These are phyloP conservation scores for Fusarium lyarnte DNA, from an alignment of 2,329 filamentous ascomycete genomes.

Conservation along the genomic window DNA sequence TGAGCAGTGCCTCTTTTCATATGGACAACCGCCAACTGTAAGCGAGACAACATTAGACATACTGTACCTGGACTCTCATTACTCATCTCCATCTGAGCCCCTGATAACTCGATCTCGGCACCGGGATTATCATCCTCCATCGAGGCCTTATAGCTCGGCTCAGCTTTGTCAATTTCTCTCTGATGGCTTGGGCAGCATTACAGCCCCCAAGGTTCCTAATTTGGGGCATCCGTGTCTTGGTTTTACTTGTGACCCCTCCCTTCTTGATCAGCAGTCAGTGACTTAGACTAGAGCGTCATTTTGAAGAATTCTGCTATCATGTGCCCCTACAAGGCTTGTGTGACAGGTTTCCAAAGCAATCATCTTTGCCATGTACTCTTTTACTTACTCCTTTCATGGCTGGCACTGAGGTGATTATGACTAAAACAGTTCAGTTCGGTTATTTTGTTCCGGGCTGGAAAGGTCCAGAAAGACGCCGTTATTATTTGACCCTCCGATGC, in stretches of 20 bases:
- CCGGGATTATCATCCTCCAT: slow-evolving; percentile 21
- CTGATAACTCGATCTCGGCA: slow-evolving; percentile 2
- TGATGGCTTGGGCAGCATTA: slow-evolving; percentile 23
- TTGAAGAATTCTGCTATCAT: slow-evolving; percentile 19
- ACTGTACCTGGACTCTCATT: background rate
- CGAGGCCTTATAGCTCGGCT: slow-evolving; percentile 10
- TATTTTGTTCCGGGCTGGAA: background rate
- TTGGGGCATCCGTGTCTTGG: background rate
- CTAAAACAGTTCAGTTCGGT: background rate
- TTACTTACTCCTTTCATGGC: slow-evolving; percentile 16
- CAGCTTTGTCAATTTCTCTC: slow-evolving; percentile 3
- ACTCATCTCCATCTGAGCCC: background rate
- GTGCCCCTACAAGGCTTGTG: slow-evolving; percentile 14
- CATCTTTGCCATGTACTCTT: background rate
- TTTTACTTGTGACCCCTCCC: background rate
- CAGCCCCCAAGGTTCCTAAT: background rate
- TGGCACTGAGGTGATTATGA: background rate
- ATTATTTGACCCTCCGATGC: background rate
- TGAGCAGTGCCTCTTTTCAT: background rate
- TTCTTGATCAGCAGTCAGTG: background rate
- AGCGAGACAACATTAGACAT: background rate
- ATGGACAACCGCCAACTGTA: background rate
- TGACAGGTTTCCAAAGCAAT: slow-evolving; percentile 8
- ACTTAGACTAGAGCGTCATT: background rate
- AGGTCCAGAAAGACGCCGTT: background rate